A percentile compares a stretch with the other conserved stretches of the same genome.
Evolutionary conservation across 805 yeast species (phyloP).

Genomic region (Metschnikowia shivogae): DNA sequence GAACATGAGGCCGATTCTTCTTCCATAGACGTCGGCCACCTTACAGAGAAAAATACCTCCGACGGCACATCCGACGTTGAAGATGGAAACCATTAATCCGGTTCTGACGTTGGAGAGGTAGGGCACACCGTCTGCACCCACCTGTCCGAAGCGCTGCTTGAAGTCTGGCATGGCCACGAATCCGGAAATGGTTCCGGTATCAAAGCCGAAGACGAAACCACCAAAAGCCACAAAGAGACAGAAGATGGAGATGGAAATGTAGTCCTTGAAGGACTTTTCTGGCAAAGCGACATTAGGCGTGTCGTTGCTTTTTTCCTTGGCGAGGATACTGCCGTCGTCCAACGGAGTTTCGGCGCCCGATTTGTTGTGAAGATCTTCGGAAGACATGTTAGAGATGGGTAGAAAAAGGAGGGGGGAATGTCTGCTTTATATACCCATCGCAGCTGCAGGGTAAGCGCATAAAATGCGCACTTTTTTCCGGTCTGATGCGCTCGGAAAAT

Average conservation of each 20-base stretch:
- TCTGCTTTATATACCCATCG: conserved; percentile 8
- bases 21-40: conserved; percentile 55
- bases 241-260: conserved; percentile 39
- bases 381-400: conserved; percentile 18
- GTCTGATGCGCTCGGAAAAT: conserved; percentile 9
- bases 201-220: conserved; percentile 75
- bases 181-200: conserved; percentile 74
- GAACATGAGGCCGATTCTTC: conserved; percentile 52
- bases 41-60: conserved; percentile 62
- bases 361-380: conserved; percentile 18
- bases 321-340: conserved; percentile 21
- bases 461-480: conserved; percentile 4
- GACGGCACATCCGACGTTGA: conserved; percentile 67
- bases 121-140: conserved; percentile 33
- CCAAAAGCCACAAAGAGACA: conserved; percentile 65
- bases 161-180: conserved; percentile 60
- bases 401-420: background rate
- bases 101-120: conserved; percentile 43
- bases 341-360: conserved; percentile 35
- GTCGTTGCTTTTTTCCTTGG: conserved; percentile 15
- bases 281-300: conserved; percentile 19
- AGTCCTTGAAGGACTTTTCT: conserved; percentile 30
- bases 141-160: conserved; percentile 49
- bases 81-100: conserved; percentile 51
- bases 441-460: background rate